Evolutionary conservation across 2,329 filamentous ascomycete species (phyloP), one percentile per base, ranked within the genome.

Genomic region (Colletotrichum sansevieriae): DNA sequence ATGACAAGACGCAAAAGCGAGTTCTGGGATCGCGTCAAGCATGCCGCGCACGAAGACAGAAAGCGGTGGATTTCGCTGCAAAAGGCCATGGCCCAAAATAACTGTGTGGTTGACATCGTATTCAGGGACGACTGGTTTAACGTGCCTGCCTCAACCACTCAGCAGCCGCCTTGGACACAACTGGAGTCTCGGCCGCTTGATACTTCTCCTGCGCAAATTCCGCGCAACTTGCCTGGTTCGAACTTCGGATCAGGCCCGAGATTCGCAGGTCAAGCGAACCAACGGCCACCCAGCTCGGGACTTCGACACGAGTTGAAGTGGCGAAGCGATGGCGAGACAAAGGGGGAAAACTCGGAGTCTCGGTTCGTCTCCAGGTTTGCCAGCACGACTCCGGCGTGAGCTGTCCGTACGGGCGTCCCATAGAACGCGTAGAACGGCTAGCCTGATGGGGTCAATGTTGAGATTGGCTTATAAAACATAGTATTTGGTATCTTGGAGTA

Each of bases 51-150:
- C 7, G 33, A 18, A 4, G 62, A 71, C 51, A 70, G 57, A 35
- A n/a, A 37, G 12, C 60, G n/a, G 15, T 71, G 69, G 69, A 47
- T 11, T 12, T 41, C 44, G 12, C 41, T 71, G 8, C 69, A 71
- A 35, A 25, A 65, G 37, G 49, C 61, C 22, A 71, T 71, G 65
- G 65, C 69, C 25, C 44, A 44, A 52, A 44, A 63, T 18, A 33
- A 51, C 22, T 71, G 69, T 43, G 15, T 71, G 15, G 66, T 71
- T n/a, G 69, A 71, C 33, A 65, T 71, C 15, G 18, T 55, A 6
- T 65, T 70, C 44, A 18, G 20, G 41, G 65, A 37, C 11, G 47
- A 46, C 4, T 70, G 68, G 68, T 9, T 55, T 12, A 25, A 55
- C n/a, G 25, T 68, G 35, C 25, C 47, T 2, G 29, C 57, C 10